phyloP scores from a whole-genome alignment of 2,329 filamentous ascomycete species.

The Paramyrothecium roridum region DNA sequence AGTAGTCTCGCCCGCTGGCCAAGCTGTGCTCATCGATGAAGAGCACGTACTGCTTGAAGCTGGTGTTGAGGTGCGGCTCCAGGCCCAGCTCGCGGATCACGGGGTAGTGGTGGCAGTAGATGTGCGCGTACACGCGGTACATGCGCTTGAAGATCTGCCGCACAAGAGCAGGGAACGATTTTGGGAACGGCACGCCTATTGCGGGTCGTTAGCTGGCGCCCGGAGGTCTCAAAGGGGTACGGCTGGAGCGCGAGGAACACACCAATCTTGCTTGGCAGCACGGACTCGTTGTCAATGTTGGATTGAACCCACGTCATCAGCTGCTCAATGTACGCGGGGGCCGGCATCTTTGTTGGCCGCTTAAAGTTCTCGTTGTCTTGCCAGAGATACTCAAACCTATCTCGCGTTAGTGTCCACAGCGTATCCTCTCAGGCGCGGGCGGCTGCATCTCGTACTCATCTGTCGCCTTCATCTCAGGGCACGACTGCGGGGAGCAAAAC shows the following conservation, averaged over 20 bases:
- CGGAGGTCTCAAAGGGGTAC: not conserved
- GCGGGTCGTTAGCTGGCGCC: slow-evolving; percentile 9
- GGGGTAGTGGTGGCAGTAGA: slow-evolving; percentile 99
- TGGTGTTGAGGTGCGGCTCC: slow-evolving; percentile 96
- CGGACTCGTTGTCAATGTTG: slow-evolving; percentile 91
- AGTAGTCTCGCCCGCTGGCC: slow-evolving; percentile 93
- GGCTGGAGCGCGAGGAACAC: slow-evolving; percentile 16
- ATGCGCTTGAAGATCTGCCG: slow-evolving; percentile 98
- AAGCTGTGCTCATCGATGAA: slow-evolving; percentile 97
- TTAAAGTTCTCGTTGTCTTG: slow-evolving; percentile 94
- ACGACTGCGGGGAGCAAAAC: slow-evolving; percentile 95
- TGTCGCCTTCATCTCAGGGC: slow-evolving; percentile 99
- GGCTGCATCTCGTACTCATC: slow-evolving; percentile 70
- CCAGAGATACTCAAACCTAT: slow-evolving; percentile 96
- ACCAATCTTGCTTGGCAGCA: slow-evolving; percentile 94
- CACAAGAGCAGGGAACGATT: slow-evolving; percentile 82
- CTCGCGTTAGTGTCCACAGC: slow-evolving; percentile 9
- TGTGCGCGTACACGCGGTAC: slow-evolving; percentile 97
- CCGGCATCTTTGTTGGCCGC: slow-evolving; percentile 95
- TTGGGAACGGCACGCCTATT: slow-evolving; percentile 86
- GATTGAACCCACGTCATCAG: slow-evolving; percentile 95
- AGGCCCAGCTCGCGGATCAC: slow-evolving; percentile 92
- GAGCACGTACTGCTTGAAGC: slow-evolving; percentile 99
- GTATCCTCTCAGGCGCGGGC: not conserved
- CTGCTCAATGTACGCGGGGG: slow-evolving; percentile 96